These are phyloP conservation scores for Castanea crenata DNA, from an alignment of 306 rosid genomes.

Conservation along the genomic window DNA sequence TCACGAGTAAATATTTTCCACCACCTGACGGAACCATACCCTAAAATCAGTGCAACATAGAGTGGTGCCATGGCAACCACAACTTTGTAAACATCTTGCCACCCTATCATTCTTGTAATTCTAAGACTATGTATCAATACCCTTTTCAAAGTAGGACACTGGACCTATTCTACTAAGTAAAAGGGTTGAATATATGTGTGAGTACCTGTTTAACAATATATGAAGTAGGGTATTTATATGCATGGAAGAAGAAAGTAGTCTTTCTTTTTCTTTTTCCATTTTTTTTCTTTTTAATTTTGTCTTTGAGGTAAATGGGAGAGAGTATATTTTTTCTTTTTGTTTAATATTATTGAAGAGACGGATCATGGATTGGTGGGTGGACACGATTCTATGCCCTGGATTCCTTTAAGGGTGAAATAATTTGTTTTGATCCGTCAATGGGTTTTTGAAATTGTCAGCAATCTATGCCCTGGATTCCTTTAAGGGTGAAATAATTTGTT, in stretches of 20 bases:
- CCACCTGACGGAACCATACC: slow-evolving; percentile 90
- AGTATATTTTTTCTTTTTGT: background rate
- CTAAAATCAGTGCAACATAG: slow-evolving; percentile 69
- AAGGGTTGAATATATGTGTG: background rate
- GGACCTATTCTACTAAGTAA: background rate
- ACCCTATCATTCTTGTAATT: slow-evolving; percentile 80
- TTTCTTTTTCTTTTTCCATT: slow-evolving; percentile 1
- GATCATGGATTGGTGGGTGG: slow-evolving; percentile 21
- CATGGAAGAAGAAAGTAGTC: slow-evolving; percentile 5
- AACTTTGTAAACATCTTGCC: slow-evolving; percentile 84
- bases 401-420: slow-evolving; percentile 34
- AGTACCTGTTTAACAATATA: background rate
- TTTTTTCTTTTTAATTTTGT: no score
- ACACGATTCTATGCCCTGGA: slow-evolving; percentile 43
- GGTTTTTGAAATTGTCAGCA: slow-evolving; percentile 27
- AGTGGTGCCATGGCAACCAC: slow-evolving; percentile 75
- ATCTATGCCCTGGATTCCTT: slow-evolving; percentile 38
- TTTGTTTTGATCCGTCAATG: background rate
- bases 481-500: slow-evolving; percentile 17
- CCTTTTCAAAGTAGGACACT: no score
- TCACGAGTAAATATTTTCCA: slow-evolving; percentile 74
- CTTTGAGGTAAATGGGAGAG: background rate
- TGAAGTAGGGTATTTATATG: slow-evolving; percentile 22
- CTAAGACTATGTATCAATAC: background rate
- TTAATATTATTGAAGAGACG: background rate